These are phyloP conservation scores for Arachis monticola DNA, from an alignment of 331 rosid genomes.

Conservation along the genomic window DNA sequence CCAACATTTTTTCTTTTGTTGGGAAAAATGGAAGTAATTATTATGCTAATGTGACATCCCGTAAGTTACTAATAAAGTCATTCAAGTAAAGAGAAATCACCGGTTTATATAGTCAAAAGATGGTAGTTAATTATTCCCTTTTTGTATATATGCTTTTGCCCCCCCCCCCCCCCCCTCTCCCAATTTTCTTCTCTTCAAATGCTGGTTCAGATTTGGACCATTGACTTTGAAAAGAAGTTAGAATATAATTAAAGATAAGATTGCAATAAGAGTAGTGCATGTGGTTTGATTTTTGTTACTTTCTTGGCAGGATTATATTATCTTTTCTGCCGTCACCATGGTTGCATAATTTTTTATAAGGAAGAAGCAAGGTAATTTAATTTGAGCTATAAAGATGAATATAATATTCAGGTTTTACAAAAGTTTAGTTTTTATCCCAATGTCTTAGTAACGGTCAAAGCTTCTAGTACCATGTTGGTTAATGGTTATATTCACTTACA, in stretches of 20 bases:
- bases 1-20: neutral
- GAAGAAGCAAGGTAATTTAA: neutral
- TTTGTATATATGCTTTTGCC: constrained; percentile 28
- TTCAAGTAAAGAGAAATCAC: constrained; percentile 17
- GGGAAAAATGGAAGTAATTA: constrained; percentile 20
- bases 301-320: neutral
- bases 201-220: constrained; percentile 15
- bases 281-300: constrained; percentile 14
- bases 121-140: constrained; percentile 34
- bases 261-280: constrained; percentile 23
- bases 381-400: neutral
- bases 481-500: neutral
- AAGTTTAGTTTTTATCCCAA: neutral
- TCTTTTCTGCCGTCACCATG: neutral
- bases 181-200: neutral
- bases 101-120: constrained; percentile 54
- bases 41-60: constrained; percentile 4
- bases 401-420: neutral
- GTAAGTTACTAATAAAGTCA: constrained; percentile 28
- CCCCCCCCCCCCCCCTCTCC: too few species aligned
- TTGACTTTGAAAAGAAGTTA: constrained; percentile 22
- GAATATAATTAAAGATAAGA: constrained; percentile 21
- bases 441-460: neutral
- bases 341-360: neutral
- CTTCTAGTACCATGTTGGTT: neutral